Evolutionary conservation across 768 basidiomycete species (phyloP), one percentile per base, ranked within the genome.

Genomic region (Leucosporidium creatinivorum): DNA sequence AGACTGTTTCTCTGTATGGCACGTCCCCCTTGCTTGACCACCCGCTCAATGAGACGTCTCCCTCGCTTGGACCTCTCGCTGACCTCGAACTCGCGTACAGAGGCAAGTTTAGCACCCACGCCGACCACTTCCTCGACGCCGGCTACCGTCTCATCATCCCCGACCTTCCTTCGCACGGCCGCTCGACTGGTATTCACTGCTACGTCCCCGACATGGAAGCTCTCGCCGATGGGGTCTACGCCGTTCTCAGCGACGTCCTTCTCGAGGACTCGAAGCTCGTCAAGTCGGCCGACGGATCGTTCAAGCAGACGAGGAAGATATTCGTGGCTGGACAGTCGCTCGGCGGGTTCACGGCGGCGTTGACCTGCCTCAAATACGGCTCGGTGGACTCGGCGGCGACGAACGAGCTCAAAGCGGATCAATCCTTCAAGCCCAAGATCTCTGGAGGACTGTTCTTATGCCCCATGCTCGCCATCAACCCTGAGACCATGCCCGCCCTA

Each of bases 101-200:
- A 4, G 74, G 74, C 50, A 75, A 75, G 59, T 73, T 75, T 19
- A 47, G 52, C 3, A 51, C 62, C 9, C 74, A 75, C 30, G 74
- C 74, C 4, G 19, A 36, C 15, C 48, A 26, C 10, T 75, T 75
- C 55, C 69, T 75, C 31, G 67, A 73, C 31, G 69, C 57, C 2
- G 73, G 73, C 3, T 73, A 73, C 63, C 66, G 67, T 33, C 44
- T 70, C n/a, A 49, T 73, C 48, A 61, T 68, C 0, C 69, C 69
- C 23, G 74, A 75, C 30, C 61, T 75, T 10, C 74, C 74, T 7
- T 62, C 66, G 0, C 74, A 75, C 44, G 74, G 74, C 1, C 62
- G 74, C 15, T 73, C 72, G 7, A 73, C 74, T 0, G 74, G 74
- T 0, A 68, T 75, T 3, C 74, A 75, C 66, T 65, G 63, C 12